phyloP scores from a whole-genome alignment of 108 stramenopile species.

The Aurantiochytrium sp. region DNA sequence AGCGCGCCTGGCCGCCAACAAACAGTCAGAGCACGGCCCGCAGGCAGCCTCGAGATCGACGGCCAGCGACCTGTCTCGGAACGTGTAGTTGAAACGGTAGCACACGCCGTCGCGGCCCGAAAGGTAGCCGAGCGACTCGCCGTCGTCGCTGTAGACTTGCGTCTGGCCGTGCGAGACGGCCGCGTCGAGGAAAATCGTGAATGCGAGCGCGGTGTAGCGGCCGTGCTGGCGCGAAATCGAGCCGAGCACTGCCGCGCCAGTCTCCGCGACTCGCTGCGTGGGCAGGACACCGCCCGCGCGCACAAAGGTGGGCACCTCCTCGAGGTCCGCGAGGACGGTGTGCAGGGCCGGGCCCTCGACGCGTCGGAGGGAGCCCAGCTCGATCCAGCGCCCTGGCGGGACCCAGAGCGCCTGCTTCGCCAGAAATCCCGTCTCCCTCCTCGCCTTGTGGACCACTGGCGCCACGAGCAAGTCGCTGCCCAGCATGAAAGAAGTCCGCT shows the following conservation, averaged over 20 bases:
- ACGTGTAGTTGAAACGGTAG: background rate
- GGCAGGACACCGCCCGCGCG: slow-evolving; percentile 17
- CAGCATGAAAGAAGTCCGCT: background rate
- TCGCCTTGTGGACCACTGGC: slow-evolving; percentile 27
- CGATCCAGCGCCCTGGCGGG: slow-evolving; percentile 36
- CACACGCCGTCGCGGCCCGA: background rate
- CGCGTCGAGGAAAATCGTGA: background rate
- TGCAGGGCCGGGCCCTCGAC: background rate
- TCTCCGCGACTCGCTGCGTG: background rate
- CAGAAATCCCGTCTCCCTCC: background rate
- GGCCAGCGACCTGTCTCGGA: background rate
- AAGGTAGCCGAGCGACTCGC: background rate
- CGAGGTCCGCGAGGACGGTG: background rate
- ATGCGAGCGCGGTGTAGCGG: background rate
- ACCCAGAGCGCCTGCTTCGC: slow-evolving; percentile 31
- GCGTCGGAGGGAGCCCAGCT: background rate
- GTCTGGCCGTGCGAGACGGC: background rate
- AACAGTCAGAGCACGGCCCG: background rate
- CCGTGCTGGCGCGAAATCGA: background rate
- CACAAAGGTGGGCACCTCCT: slow-evolving; percentile 32
- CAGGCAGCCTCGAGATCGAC: background rate
- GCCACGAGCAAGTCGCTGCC: slow-evolving; percentile 33
- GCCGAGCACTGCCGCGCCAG: background rate
- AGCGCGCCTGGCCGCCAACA: background rate
- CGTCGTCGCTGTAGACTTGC: background rate